phyloP scores from a whole-genome alignment of 805 yeast genomes.

The Wickerhamiella allomyrinae region DNA sequence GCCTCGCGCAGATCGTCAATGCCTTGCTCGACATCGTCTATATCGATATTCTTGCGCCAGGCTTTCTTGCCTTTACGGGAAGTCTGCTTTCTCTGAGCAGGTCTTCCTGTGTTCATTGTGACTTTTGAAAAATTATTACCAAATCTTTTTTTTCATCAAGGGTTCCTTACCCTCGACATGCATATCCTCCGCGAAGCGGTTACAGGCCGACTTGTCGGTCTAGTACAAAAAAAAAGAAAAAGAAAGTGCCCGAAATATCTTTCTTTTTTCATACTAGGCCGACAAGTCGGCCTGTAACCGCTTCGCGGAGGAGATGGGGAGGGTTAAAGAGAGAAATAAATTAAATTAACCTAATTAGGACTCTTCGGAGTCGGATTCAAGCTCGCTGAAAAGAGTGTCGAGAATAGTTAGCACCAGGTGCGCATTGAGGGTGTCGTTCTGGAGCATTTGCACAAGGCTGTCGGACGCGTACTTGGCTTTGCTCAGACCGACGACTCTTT shows the following conservation, averaged over 20 bases:
- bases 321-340: not conserved
- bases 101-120: conserved; percentile 13
- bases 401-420: conserved; percentile 46
- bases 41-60: conserved; percentile 86
- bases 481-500: conserved; percentile 57
- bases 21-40: conserved; percentile 60
- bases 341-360: not conserved
- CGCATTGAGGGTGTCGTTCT: conserved; percentile 55
- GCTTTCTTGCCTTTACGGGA: conserved; percentile 88
- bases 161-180: no score
- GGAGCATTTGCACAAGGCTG: conserved; percentile 40
- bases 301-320: no score
- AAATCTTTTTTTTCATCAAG: not conserved
- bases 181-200: no score
- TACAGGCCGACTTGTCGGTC: no score
- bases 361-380: conserved; percentile 14
- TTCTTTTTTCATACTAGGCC: no score
- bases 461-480: conserved; percentile 51
- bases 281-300: no score
- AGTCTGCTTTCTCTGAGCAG: conserved; percentile 48
- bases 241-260: no score
- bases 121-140: not conserved
- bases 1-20: conserved; percentile 58
- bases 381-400: conserved; percentile 40
- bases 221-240: no score